A percentile compares a stretch with the other conserved stretches of the same genome.
Evolutionary conservation across 495 filamentous ascomycete species (phyloP).

Genomic region (Glonium stellatum): DNA sequence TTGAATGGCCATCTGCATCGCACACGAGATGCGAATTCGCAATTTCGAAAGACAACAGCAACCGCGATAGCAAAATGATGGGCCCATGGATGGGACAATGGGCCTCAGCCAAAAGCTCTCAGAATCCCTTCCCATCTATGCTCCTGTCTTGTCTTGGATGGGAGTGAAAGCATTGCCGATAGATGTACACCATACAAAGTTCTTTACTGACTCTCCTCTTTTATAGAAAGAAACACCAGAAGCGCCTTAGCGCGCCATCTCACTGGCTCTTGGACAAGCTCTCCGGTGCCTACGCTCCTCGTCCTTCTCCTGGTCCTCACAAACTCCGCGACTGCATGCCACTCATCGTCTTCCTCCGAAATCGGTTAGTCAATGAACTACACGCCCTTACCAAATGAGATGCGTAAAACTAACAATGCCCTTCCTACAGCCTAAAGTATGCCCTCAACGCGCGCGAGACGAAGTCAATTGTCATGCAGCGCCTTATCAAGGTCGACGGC

Average conservation of each 20-base stretch:
- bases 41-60: no score
- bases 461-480: slow-evolving; percentile 98
- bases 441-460: slow-evolving; percentile 96
- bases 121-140: neutral
- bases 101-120: neutral
- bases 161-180: no score
- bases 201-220: neutral
- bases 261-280: slow-evolving; percentile 99
- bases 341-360: slow-evolving; percentile 97
- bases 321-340: slow-evolving; percentile 99
- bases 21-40: no score
- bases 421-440: slow-evolving; percentile 76
- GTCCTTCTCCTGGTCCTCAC: slow-evolving; percentile 94
- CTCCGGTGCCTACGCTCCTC: slow-evolving; percentile 88
- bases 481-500: slow-evolving; percentile 97
- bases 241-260: slow-evolving; percentile 95
- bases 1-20: neutral
- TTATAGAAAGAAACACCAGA: slow-evolving; percentile 95
- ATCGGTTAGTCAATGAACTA: slow-evolving; percentile 51
- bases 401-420: neutral
- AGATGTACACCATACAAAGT: neutral
- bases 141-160: no score
- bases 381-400: slow-evolving; percentile 3
- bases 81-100: no score
- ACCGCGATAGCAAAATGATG: no score